phyloP scores from a whole-genome alignment of 2,329 filamentous ascomycete genomes.

The Huntiella savannae region DNA sequence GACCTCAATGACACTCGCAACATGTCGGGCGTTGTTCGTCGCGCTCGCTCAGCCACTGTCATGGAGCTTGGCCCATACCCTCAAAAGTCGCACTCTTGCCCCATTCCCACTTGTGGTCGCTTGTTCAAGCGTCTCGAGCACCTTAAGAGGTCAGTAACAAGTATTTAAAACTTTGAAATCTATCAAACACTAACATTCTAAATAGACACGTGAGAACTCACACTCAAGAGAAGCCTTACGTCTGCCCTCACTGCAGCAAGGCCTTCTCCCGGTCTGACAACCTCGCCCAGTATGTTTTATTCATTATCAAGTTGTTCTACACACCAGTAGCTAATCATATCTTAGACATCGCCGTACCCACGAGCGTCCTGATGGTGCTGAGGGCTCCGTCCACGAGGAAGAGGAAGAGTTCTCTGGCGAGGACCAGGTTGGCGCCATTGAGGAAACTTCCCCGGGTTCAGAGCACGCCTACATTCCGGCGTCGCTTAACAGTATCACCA shows the following conservation, averaged over 20 bases:
- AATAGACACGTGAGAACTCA: slow-evolving; percentile 94
- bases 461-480: slow-evolving; percentile 41
- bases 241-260: slow-evolving; percentile 95
- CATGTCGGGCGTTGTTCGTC: slow-evolving; percentile 64
- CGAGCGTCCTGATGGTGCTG: slow-evolving; percentile 42
- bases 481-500: slow-evolving; percentile 26
- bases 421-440: slow-evolving; percentile 62
- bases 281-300: slow-evolving; percentile 67
- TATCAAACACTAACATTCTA: slow-evolving; percentile 13
- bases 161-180: slow-evolving; percentile 18
- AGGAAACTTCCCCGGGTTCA: slow-evolving; percentile 58
- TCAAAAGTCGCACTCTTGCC: slow-evolving; percentile 95
- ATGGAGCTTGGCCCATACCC: slow-evolving; percentile 95
- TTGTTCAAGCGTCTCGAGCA: slow-evolving; percentile 98
- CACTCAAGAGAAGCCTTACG: slow-evolving; percentile 96
- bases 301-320: slow-evolving; percentile 18
- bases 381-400: slow-evolving; percentile 49
- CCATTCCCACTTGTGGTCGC: slow-evolving; percentile 93
- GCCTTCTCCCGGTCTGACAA: slow-evolving; percentile 98
- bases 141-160: slow-evolving; percentile 71
- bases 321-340: slow-evolving; percentile 19
- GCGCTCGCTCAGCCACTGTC: slow-evolving; percentile 83
- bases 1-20: slow-evolving; percentile 43
- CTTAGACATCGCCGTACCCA: slow-evolving; percentile 69
- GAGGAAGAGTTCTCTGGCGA: slow-evolving; percentile 70